Evolutionary conservation across 2,329 filamentous ascomycete genomes (phyloP).

Genomic region (Ambrosiella cleistominuta): DNA sequence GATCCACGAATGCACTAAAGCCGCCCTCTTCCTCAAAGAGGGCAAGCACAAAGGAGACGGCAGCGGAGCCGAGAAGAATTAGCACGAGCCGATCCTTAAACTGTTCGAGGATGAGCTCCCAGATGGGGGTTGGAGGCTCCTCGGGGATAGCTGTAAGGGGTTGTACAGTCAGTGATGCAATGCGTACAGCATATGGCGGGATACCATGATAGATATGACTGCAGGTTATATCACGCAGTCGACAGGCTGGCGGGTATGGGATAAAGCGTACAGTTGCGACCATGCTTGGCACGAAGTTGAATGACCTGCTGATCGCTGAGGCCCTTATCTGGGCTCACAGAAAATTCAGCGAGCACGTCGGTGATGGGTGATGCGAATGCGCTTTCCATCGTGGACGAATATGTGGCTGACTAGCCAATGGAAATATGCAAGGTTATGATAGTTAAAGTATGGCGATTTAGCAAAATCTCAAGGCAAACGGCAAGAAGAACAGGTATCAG

Average conservation of each 20-base stretch:
- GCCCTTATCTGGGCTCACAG: constrained; percentile 36
- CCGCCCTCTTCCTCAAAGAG: constrained; percentile 85
- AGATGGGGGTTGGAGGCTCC: constrained; percentile 87
- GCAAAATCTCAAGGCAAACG: not conserved
- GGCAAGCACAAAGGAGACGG: constrained; percentile 81
- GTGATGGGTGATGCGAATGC: constrained; percentile 41
- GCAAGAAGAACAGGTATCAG: constrained; percentile 5
- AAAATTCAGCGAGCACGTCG: constrained; percentile 41
- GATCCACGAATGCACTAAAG: constrained; percentile 95
- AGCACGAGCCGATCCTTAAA: constrained; percentile 98
- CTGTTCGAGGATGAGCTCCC: constrained; percentile 93
- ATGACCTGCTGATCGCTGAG: constrained; percentile 42
- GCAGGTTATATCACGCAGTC: not conserved
- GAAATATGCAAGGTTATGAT: not conserved
- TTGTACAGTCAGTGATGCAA: not conserved
- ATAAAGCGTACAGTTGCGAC: constrained; percentile 40
- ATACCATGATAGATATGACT: not conserved
- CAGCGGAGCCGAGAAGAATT: constrained; percentile 82
- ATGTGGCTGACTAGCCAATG: constrained; percentile 6
- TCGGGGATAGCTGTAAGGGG: constrained; percentile 42
- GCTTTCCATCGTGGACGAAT: constrained; percentile 35
- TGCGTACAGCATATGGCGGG: not conserved
- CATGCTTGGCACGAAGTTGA: constrained; percentile 38
- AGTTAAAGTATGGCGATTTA: not conserved
- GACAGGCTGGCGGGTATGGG: not conserved